phyloP scores from a whole-genome alignment of 306 rosid genomes.

The Crotalaria pallida region DNA sequence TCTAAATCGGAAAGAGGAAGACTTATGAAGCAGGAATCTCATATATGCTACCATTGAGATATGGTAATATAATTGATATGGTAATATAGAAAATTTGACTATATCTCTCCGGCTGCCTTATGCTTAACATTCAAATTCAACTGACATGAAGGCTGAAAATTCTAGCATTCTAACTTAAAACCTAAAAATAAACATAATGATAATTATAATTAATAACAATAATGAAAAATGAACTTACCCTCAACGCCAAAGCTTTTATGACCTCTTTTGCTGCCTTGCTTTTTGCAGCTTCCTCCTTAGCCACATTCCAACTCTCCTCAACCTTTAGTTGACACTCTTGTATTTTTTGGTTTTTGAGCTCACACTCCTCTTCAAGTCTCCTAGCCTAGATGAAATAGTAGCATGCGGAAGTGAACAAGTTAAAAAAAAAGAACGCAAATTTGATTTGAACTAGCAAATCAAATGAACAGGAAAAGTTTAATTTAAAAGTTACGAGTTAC shows the following conservation, averaged over 20 bases:
- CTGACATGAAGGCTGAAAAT: background rate
- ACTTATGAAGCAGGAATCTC: background rate
- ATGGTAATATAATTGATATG: background rate
- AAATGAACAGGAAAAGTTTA: background rate
- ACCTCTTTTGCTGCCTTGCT: slow-evolving; percentile 70
- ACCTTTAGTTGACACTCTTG: slow-evolving; percentile 49
- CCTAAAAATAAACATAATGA: background rate
- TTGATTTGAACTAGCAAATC: background rate
- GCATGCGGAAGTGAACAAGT: background rate
- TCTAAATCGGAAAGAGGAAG: background rate
- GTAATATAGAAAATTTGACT: background rate
- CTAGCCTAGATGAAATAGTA: slow-evolving; percentile 36
- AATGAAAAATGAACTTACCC: slow-evolving; percentile 36
- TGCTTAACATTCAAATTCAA: background rate
- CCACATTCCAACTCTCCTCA: slow-evolving; percentile 57
- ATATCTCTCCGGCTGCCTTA: background rate
- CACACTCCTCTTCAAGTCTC: slow-evolving; percentile 57
- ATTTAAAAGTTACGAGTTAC: slow-evolving; percentile 12
- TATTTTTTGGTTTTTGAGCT: slow-evolving; percentile 44
- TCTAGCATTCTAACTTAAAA: background rate
- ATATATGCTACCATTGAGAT: background rate
- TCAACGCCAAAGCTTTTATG: slow-evolving; percentile 63
- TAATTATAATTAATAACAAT: background rate
- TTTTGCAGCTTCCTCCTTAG: slow-evolving; percentile 67
- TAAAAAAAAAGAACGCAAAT: background rate